phyloP scores from a whole-genome alignment of 768 basidiomycete genomes.

The Lentinula raphanica region DNA sequence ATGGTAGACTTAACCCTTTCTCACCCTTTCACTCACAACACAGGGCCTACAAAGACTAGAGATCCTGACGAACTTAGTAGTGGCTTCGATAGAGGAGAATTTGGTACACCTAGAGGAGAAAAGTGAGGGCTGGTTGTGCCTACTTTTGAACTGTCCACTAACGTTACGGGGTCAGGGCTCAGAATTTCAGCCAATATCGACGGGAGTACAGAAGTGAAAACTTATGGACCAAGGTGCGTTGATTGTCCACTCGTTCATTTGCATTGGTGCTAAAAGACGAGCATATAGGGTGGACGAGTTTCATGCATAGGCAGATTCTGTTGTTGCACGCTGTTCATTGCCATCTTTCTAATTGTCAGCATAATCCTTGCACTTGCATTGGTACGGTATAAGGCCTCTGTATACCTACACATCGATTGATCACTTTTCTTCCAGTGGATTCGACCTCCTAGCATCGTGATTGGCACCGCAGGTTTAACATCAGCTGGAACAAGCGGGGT shows the following conservation, averaged over 20 bases:
- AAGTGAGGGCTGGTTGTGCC: constrained; percentile 13
- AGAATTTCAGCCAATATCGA: constrained; percentile 46
- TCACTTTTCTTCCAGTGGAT: constrained; percentile 51
- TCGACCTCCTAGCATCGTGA: constrained; percentile 60
- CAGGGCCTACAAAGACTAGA: neutral
- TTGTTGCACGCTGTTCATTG: constrained; percentile 68
- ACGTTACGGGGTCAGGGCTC: constrained; percentile 26
- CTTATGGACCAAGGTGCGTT: constrained; percentile 61
- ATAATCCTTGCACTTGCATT: constrained; percentile 62
- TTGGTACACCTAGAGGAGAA: constrained; percentile 25
- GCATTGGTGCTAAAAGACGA: neutral
- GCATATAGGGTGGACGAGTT: constrained; percentile 52
- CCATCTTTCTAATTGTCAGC: constrained; percentile 58
- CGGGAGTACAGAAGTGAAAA: constrained; percentile 49
- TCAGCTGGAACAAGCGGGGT: constrained; percentile 42
- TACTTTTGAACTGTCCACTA: neutral
- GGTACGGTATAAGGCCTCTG: constrained; percentile 35
- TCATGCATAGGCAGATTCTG: constrained; percentile 65
- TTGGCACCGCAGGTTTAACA: constrained; percentile 44
- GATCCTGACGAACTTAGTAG: constrained; percentile 19
- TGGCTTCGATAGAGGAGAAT: constrained; percentile 39
- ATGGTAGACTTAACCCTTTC: neutral
- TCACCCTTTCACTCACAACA: neutral
- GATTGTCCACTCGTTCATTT: neutral
- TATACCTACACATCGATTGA: neutral